These are phyloP conservation scores for Annulohypoxylon truncatum DNA, from an alignment of 2,329 filamentous ascomycete genomes.

Conservation along the genomic window DNA sequence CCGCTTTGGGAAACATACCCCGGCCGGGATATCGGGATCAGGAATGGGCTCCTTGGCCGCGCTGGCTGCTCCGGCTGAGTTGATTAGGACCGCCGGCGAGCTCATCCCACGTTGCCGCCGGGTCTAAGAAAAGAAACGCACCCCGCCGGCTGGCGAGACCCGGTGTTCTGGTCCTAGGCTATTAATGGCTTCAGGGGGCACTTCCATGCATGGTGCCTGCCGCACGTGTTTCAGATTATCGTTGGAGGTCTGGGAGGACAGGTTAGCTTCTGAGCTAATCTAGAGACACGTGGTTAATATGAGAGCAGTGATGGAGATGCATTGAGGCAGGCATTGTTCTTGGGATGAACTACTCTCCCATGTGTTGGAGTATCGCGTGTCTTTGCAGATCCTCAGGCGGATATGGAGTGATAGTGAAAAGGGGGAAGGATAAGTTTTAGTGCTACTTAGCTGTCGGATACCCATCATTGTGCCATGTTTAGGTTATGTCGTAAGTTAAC, in stretches of 20 bases:
- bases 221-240: slow-evolving; percentile 7
- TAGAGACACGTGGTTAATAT: slow-evolving; percentile 29
- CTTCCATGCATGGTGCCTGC: slow-evolving; percentile 6
- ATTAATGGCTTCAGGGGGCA: slow-evolving; percentile 16
- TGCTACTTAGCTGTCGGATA: too few relatives aligned
- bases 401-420: neutral
- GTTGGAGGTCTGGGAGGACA: neutral
- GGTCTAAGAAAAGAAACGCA: slow-evolving; percentile 7
- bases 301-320: neutral
- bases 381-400: neutral
- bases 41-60: slow-evolving; percentile 25
- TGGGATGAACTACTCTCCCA: neutral
- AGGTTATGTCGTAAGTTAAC: too few relatives aligned
- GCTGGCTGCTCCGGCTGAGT: slow-evolving; percentile 20
- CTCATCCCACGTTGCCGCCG: slow-evolving; percentile 28
- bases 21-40: slow-evolving; percentile 38
- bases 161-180: slow-evolving; percentile 27
- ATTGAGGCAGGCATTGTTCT: neutral
- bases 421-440: neutral
- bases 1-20: slow-evolving; percentile 34
- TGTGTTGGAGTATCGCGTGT: neutral
- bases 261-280: neutral
- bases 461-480: too few relatives aligned
- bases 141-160: slow-evolving; percentile 16
- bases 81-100: slow-evolving; percentile 32